Base-by-base conservation (phyloP, 257 asterid genomes). In the Solanum verrucosum region DNA sequence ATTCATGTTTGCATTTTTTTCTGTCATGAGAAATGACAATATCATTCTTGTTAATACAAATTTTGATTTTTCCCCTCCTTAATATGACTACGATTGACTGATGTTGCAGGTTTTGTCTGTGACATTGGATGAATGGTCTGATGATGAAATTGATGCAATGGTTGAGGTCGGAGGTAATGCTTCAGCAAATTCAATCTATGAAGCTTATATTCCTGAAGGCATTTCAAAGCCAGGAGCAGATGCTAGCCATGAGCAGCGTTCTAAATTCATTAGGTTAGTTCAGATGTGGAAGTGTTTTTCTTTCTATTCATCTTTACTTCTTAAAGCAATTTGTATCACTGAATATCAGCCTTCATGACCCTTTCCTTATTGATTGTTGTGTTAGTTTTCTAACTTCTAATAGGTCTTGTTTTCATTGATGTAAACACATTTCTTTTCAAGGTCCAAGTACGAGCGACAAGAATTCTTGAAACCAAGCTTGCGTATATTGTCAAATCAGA, bases 111-210 rank as follows among this genome's bases (percentile, higher is more conserved):
- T 96, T 91, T 92, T 97, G 89, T 97, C 99, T 49, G 99, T 97
- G 91, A 94, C 99, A 56, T 90, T 97, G 93, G 99, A 97, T 92
- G 99, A 97, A 63, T 97, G 99, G 99, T 94, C 98, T 13, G 96
- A 97, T 73, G 98, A 92, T 86, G 98, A 97, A 91, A 86, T 97
- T 85, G 99, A 97, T 83, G 88, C 98, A 81, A 93, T 97, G 98
- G 85, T 96, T 31, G 99, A 97, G 93, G 96, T 97, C 77, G 99
- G 99, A 46, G 99, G 99, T 90, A 97, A 97, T 92, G 95, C 93
- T 56, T 92, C 98, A 29, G 99, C 99, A 81, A 97, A 97, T 92
- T 96, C 99, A 90, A 97, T 95, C 56, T 97, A 97, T 79, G 99
- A 97, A 92, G 99, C 99, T 90, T 94, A 97, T 89, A 85, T 96